These are phyloP conservation scores for Lactifluus hygrophoroides DNA, from an alignment of 768 basidiomycete genomes.

Conservation along the genomic window DNA sequence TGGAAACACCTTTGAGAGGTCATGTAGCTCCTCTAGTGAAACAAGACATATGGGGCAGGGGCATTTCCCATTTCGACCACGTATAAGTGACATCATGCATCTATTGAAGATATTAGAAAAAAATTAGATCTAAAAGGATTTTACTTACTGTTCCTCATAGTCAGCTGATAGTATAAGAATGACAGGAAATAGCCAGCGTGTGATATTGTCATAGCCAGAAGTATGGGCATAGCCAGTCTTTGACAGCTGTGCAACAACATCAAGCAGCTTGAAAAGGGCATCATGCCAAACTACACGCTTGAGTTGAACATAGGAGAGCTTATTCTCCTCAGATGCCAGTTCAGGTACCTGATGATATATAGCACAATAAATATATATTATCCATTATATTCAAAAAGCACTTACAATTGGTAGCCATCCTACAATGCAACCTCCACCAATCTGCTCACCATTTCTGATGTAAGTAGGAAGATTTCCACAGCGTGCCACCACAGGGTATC, in stretches of 20 bases:
- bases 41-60: background rate
- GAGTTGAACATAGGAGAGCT: slow-evolving; percentile 12
- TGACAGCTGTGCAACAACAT: slow-evolving; percentile 1
- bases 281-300: slow-evolving; percentile 24
- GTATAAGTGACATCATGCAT: background rate
- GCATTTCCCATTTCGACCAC: background rate
- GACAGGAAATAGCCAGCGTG: slow-evolving; percentile 18
- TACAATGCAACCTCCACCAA: slow-evolving; percentile 20
- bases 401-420: slow-evolving; percentile 26
- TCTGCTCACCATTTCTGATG: slow-evolving; percentile 2
- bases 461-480: slow-evolving; percentile 16
- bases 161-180: slow-evolving; percentile 24
- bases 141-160: slow-evolving; percentile 25
- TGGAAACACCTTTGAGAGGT: background rate
- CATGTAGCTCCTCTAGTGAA: background rate
- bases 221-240: slow-evolving; percentile 11
- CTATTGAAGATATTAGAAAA: background rate
- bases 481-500: slow-evolving; percentile 19
- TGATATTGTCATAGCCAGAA: slow-evolving; percentile 7
- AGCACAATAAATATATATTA: too few species aligned
- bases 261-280: slow-evolving; percentile 16
- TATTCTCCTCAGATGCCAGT: too few species aligned
- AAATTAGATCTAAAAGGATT: too few species aligned
- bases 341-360: too few species aligned
- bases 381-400: too few species aligned